Evolutionary conservation across 2,329 filamentous ascomycete species (phyloP).

Genomic region (Exophiala oligosperma): DNA sequence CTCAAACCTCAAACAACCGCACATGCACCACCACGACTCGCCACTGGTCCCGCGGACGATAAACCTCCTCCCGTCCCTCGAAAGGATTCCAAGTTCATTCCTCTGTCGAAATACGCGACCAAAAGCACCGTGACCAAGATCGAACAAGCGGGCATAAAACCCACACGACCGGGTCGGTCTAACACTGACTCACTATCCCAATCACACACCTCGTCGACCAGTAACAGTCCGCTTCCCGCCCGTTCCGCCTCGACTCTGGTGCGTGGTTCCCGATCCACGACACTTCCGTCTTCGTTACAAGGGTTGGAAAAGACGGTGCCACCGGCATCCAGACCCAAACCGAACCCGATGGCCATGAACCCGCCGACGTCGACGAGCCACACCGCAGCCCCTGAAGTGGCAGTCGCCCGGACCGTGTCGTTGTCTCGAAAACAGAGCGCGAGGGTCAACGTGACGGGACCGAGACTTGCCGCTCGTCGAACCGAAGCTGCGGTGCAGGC

Average conservation of each 20-base stretch:
- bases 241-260: neutral
- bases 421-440: slow-evolving; percentile 26
- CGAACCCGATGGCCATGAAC: slow-evolving; percentile 14
- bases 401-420: slow-evolving; percentile 27
- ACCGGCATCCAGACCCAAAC: slow-evolving; percentile 1
- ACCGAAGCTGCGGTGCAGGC: slow-evolving; percentile 6
- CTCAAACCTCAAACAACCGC: neutral
- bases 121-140: slow-evolving; percentile 25
- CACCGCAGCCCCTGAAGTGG: slow-evolving; percentile 20
- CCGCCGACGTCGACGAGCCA: neutral
- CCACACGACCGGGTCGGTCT: slow-evolving; percentile 15
- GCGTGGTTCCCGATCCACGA: slow-evolving; percentile 9
- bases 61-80: slow-evolving; percentile 25
- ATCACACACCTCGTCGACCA: too few relatives aligned
- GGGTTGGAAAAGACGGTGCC: slow-evolving; percentile 21
- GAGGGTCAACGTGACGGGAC: slow-evolving; percentile 19
- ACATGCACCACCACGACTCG: neutral
- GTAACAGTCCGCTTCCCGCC: neutral
- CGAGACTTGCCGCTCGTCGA: slow-evolving; percentile 14
- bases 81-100: slow-evolving; percentile 29
- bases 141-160: slow-evolving; percentile 20
- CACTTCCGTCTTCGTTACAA: slow-evolving; percentile 16
- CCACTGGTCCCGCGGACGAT: slow-evolving; percentile 2
- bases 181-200: slow-evolving; percentile 12
- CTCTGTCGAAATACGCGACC: slow-evolving; percentile 27